Evolutionary conservation across 1,139 yeast genomes (phyloP), one percentile per base, ranked within the genome.

Genomic region (Yamadazyma jaroonii): DNA sequence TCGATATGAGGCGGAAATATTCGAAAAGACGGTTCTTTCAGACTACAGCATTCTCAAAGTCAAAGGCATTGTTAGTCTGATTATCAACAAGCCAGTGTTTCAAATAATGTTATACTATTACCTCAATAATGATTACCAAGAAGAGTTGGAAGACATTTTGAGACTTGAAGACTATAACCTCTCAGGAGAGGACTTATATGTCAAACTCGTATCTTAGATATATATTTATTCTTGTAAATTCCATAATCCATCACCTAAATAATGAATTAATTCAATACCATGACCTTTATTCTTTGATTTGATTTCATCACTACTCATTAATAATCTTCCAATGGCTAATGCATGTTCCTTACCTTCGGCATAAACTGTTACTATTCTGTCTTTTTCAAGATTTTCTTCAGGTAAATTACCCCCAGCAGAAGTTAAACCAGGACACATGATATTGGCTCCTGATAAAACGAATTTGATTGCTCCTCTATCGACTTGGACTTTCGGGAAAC

Each of bases 381-480:
- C 95, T 50, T 77, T 71, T 36, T 79, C 81, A 53, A 74, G 62
- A 24, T 79, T 74, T 40, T 73, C 79, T 22, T 83, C 92, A 10
- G 97, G 97, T 44, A 90, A 68, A 41, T 68, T 62, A 22, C 96
- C 97, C 31, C 97, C 97, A 8, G 86, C 74, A 13, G 96, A 86
- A 0, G 97, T 90, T 47, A 90, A 72, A 20, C 98, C 98, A 4
- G 97, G 97, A 64, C 97, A 90, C 97, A 89, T 90, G 52, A 90
- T 85, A 56, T 89, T 89, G 25, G 97, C 97, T 38, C 97, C 97
- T 2, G 95, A 84, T 26, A 90, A 67, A 15, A 90, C 95, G 54
- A 90, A 90, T 62, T 90, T 90, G 57, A 90, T 89, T 36, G 97
- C 98, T 41, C 98, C 98, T 59, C 97, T 76, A 57, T 90, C 98